These are phyloP conservation scores for Tricholoma hemisulphureum DNA, from an alignment of 768 basidiomycete species.

Conservation along the genomic window DNA sequence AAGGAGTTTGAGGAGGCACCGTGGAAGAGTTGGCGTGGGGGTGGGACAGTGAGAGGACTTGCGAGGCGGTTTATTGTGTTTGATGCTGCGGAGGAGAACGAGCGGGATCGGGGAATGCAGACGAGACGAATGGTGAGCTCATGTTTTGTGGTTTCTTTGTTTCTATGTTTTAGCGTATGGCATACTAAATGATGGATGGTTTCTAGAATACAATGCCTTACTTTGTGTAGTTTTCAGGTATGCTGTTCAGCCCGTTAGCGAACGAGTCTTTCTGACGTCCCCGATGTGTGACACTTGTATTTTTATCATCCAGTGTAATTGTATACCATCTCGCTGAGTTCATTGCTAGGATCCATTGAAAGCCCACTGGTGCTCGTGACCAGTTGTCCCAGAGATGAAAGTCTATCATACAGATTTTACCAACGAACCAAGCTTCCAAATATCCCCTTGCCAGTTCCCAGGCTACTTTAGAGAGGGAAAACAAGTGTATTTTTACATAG, in stretches of 20 bases:
- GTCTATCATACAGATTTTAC: too few species aligned
- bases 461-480: too few species aligned
- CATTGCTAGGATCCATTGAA: too few species aligned
- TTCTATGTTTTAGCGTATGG: background rate
- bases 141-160: too few species aligned
- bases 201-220: constrained; percentile 54
- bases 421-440: too few species aligned
- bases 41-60: background rate
- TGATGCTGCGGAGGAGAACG: constrained; percentile 86
- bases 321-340: background rate
- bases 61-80: constrained; percentile 75
- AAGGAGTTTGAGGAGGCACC: constrained; percentile 7
- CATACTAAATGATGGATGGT: background rate
- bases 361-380: too few species aligned
- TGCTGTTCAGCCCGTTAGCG: background rate
- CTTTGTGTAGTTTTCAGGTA: constrained; percentile 39
- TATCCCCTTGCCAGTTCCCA: too few species aligned
- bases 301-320: background rate
- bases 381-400: too few species aligned
- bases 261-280: background rate
- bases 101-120: constrained; percentile 77
- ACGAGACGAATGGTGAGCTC: constrained; percentile 66
- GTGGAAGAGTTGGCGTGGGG: constrained; percentile 5
- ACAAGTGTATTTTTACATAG: too few species aligned
- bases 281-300: background rate